Percentiles rank a stretch among this genome's conserved stretches.
Conservation (phyloP, 768 basidiomycete species). For the Hortiboletus flavorubellus region DNA sequence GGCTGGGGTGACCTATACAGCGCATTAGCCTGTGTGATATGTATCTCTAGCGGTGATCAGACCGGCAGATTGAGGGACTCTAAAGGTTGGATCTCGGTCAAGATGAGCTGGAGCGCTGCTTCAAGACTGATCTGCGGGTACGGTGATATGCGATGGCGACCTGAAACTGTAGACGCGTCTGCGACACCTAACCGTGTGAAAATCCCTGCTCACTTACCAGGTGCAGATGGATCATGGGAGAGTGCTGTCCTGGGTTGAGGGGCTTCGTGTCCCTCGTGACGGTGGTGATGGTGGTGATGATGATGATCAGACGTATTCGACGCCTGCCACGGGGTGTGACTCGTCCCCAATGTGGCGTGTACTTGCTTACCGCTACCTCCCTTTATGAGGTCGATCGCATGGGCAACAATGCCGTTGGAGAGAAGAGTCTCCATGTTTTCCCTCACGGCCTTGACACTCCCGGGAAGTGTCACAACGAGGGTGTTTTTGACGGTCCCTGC, state of each 20-base stretch:
- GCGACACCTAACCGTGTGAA: background rate
- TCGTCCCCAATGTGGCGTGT: slow-evolving; percentile 48
- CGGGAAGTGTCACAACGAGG: slow-evolving; percentile 78
- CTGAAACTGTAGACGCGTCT: slow-evolving; percentile 45
- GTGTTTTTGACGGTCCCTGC: slow-evolving; percentile 68
- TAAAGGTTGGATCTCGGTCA: slow-evolving; percentile 46
- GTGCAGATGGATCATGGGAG: slow-evolving; percentile 66
- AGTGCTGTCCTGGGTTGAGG: slow-evolving; percentile 57
- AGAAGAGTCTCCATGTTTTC: slow-evolving; percentile 72
- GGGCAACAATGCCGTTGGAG: slow-evolving; percentile 52
- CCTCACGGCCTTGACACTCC: slow-evolving; percentile 80
- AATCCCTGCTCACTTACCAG: slow-evolving; percentile 44
- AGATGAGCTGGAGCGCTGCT: slow-evolving; percentile 57
- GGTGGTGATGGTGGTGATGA: slow-evolving; percentile 31
- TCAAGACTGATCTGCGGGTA: slow-evolving; percentile 68
- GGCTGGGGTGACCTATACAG: slow-evolving; percentile 50
- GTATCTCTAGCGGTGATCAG: background rate
- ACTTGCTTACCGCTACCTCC: slow-evolving; percentile 63
- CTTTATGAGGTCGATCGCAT: slow-evolving; percentile 69
- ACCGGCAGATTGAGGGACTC: slow-evolving; percentile 42
- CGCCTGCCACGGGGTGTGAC: slow-evolving; percentile 15
- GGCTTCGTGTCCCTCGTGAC: slow-evolving; percentile 39
- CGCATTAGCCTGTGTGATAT: background rate
- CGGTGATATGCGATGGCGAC: slow-evolving; percentile 73
- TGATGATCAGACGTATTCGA: slow-evolving; percentile 25